Evolutionary conservation across 2,329 filamentous ascomycete genomes (phyloP).

Genomic region (Biscogniauxia marginata): DNA sequence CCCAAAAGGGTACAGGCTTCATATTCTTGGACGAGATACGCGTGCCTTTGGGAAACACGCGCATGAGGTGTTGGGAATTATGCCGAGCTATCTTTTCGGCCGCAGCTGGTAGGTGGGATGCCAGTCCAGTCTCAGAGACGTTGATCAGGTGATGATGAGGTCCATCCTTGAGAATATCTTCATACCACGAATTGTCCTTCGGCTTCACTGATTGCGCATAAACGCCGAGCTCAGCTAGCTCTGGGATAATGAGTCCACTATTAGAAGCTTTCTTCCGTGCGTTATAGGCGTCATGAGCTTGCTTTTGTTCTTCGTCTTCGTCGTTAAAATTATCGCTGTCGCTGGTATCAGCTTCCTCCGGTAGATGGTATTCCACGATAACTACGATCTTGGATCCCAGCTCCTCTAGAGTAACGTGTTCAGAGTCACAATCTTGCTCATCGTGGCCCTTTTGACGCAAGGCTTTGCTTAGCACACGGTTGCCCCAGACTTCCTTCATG

Average conservation of each 20-base stretch:
- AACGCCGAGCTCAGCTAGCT: slow-evolving; percentile 63
- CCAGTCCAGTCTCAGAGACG: slow-evolving; percentile 62
- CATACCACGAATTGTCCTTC: slow-evolving; percentile 63
- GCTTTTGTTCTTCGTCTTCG: slow-evolving; percentile 42
- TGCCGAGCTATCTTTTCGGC: slow-evolving; percentile 53
- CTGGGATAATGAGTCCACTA: slow-evolving; percentile 56
- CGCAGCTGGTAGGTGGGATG: slow-evolving; percentile 46
- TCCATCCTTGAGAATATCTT: slow-evolving; percentile 39
- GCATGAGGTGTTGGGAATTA: slow-evolving; percentile 67
- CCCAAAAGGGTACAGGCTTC: slow-evolving; percentile 63
- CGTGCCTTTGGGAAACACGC: slow-evolving; percentile 67
- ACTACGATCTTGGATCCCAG: slow-evolving; percentile 63
- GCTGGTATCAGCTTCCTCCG: slow-evolving; percentile 46
- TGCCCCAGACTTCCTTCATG: slow-evolving; percentile 62
- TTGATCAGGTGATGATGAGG: slow-evolving; percentile 48
- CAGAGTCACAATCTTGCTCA: slow-evolving; percentile 50
- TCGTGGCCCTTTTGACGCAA: slow-evolving; percentile 55
- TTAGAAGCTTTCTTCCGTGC: slow-evolving; percentile 49
- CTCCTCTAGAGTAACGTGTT: slow-evolving; percentile 58
- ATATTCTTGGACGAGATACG: slow-evolving; percentile 67
- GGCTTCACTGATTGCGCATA: slow-evolving; percentile 72
- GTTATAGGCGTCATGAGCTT: slow-evolving; percentile 52
- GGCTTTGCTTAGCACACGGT: slow-evolving; percentile 57
- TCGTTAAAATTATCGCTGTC: slow-evolving; percentile 35
- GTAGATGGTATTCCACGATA: slow-evolving; percentile 66